phyloP scores from a whole-genome alignment of 768 basidiomycete species.

The Leucosporidium yakuticum region DNA sequence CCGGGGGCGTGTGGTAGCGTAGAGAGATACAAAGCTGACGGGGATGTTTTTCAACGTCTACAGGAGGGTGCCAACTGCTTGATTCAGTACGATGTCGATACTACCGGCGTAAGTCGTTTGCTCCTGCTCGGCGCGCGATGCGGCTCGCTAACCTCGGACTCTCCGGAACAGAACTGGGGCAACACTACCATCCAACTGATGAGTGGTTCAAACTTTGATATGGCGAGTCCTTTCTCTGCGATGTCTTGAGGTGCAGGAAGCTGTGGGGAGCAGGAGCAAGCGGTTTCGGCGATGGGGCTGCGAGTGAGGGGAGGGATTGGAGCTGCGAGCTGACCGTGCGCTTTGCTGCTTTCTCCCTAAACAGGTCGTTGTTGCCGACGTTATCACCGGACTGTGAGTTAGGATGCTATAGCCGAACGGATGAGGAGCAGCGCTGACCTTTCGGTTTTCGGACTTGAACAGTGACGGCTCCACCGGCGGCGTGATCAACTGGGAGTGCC shows the following conservation, averaged over 20 bases:
- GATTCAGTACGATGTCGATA: background rate
- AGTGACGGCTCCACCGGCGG: background rate
- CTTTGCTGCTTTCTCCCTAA: background rate
- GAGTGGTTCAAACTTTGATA: background rate
- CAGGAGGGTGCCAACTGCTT: background rate
- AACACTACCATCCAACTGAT: conserved; percentile 8
- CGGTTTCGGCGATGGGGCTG: background rate
- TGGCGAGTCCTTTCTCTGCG: background rate
- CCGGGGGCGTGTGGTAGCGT: too few species aligned
- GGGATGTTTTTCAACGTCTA: background rate
- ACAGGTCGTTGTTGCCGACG: background rate
- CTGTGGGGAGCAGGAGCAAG: background rate
- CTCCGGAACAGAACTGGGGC: conserved; percentile 20
- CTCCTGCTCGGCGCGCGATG: background rate
- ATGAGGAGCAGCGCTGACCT: background rate
- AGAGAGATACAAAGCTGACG: background rate
- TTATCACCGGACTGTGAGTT: background rate
- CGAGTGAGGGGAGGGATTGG: background rate
- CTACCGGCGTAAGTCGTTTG: background rate
- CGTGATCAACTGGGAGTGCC: background rate
- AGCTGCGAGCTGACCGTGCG: background rate
- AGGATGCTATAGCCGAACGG: background rate
- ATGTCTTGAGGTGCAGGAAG: too few species aligned
- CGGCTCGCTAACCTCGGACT: background rate
- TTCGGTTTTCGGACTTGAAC: too few species aligned